Evolutionary conservation across 345 rosid species (phyloP), one percentile per base, ranked within the genome.

Genomic region (Linum tenue): DNA sequence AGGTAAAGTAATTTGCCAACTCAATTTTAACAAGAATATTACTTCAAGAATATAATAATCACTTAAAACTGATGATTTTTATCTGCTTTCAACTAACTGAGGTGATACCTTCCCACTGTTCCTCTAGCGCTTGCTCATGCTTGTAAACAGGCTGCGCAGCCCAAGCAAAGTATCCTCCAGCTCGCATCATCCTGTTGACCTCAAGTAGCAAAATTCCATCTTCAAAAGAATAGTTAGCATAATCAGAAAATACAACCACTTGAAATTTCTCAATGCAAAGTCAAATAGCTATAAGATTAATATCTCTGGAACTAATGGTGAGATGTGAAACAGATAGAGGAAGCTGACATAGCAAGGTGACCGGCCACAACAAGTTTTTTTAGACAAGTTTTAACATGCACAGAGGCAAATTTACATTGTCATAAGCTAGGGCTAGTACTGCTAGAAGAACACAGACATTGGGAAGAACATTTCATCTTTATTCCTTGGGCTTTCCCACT

Each of bases 111-210:
- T 81, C 81, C 99, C 97, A 94, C 70, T 90, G 99, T 74, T 90
- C 86, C 81, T 88, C 89, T 56, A 90, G 83, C 50, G 73, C 69
- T 70, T 71, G 76, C 72, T 94, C 97, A 53, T 94, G 99, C 79
- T 88, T 94, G 75, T 94, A 94, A 67, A 94, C 99, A 56, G 97
- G 99, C 62, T 90, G 99, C 55, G 97, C 96, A 8, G 99, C 95
- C 99, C 98, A 92, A 68, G 85, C 88, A 84, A 94, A 94, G 79
- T 85, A 88, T 78, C 97, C 97, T 67, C 99, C 99, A 12, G 88
- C 84, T 59, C 96, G 83, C 31, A 94, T 95, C 86, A 94, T 76
- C 81, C 99, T 81, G 77, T 91, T 91, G 76, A 89, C 92, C 85
- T 90, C 97, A 74, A 94, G 87, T 58, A 94, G 89, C 84, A 87